phyloP scores from a whole-genome alignment of 148 eudicot species.

The Spergularia bocconei region DNA sequence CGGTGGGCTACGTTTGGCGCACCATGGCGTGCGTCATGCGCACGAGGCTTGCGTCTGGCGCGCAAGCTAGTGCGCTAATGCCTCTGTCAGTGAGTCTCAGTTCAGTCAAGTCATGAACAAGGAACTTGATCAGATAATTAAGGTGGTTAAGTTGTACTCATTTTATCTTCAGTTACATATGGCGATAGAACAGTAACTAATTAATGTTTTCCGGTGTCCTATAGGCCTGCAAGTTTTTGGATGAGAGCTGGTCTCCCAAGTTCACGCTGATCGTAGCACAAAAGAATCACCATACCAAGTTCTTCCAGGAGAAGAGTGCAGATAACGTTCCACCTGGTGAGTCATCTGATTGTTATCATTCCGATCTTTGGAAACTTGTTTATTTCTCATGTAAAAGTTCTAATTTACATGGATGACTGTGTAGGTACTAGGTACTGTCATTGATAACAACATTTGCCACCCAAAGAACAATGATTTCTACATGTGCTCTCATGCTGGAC shows the following conservation, averaged over 20 bases:
- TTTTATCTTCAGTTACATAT: background rate
- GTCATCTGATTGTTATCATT: background rate
- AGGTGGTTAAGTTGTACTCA: conserved; percentile 19
- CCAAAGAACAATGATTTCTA: conserved; percentile 39
- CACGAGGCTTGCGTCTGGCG: too few relatives aligned
- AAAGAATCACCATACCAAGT: conserved; percentile 47
- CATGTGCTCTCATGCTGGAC: conserved; percentile 47
- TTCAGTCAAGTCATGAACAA: conserved; percentile 44
- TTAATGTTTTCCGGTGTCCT: background rate
- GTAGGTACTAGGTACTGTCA: conserved; percentile 25
- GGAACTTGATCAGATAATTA: conserved; percentile 36
- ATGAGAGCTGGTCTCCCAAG: conserved; percentile 35
- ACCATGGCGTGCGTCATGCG: too few relatives aligned
- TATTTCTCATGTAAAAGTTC: background rate
- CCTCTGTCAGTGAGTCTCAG: conserved; percentile 48
- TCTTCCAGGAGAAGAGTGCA: conserved; percentile 29
- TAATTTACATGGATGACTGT: conserved; percentile 1
- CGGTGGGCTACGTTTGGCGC: too few relatives aligned
- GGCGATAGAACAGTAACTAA: background rate
- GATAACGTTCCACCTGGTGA: conserved; percentile 45
- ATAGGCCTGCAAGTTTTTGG: conserved; percentile 38
- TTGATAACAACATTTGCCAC: conserved; percentile 39
- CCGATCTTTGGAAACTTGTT: background rate
- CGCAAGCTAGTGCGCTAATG: too few relatives aligned
- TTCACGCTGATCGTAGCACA: conserved; percentile 39